phyloP scores from a whole-genome alignment of 495 filamentous ascomycete species.

The Daldinia loculata region DNA sequence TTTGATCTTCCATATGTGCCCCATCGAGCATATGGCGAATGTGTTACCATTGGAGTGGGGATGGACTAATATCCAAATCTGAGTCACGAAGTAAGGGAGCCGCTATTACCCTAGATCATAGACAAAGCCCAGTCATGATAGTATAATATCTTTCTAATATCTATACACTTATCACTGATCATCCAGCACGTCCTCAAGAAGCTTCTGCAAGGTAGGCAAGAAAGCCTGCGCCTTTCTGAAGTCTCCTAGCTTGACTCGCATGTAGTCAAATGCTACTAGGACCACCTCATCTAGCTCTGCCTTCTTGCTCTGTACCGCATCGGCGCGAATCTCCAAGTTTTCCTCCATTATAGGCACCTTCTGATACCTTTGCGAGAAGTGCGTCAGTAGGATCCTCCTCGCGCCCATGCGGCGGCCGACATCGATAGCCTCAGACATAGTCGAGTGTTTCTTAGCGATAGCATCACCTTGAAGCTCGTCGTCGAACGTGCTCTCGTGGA shows the following conservation, averaged over 20 bases:
- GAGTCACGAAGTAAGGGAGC: background rate
- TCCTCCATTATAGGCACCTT: conserved; percentile 71
- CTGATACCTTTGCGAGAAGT: conserved; percentile 96
- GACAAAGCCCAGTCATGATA: background rate
- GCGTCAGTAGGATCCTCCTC: conserved; percentile 79
- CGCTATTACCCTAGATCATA: background rate
- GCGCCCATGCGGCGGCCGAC: conserved; percentile 82
- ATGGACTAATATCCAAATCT: background rate
- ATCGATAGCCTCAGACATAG: conserved; percentile 80
- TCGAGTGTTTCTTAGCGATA: conserved; percentile 87
- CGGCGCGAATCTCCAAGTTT: conserved; percentile 20
- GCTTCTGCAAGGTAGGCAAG: conserved; percentile 72
- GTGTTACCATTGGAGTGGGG: background rate
- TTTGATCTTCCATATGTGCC: background rate
- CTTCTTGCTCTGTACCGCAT: conserved; percentile 23
- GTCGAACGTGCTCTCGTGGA: conserved; percentile 97
- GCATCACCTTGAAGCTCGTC: conserved; percentile 82
- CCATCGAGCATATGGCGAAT: background rate
- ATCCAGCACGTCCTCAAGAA: conserved; percentile 61
- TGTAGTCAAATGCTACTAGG: conserved; percentile 87
- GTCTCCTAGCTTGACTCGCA: conserved; percentile 83
- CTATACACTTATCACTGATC: conserved; percentile 22
- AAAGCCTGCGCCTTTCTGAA: conserved; percentile 79
- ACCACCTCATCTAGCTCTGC: conserved; percentile 60
- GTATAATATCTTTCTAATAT: background rate